Conservation (phyloP, 2,329 filamentous ascomycete genomes). For the Penicillium sp. region DNA sequence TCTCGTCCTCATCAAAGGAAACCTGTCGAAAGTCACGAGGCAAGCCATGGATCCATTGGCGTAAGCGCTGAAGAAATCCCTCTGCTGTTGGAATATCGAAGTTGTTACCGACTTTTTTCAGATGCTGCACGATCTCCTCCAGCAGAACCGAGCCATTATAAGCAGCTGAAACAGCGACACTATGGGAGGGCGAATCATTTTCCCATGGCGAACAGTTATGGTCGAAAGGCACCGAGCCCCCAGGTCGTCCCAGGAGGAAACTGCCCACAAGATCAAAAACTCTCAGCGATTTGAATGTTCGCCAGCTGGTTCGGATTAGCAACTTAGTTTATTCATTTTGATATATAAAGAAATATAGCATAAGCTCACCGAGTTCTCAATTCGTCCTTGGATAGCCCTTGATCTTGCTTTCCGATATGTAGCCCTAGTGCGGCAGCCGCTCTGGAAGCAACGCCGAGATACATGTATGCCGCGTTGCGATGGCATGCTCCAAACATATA, state of each 20-base stretch:
- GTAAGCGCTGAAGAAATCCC: conserved; percentile 8
- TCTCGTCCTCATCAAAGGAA: not conserved
- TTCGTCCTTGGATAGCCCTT: conserved; percentile 3
- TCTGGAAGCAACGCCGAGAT: conserved; percentile 56
- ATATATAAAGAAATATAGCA: not conserved
- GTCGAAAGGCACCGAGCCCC: conserved; percentile 25
- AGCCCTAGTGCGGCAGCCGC: conserved; percentile 57
- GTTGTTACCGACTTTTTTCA: conserved; percentile 4
- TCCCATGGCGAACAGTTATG: not conserved
- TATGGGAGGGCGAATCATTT: not conserved
- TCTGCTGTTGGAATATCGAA: conserved; percentile 9
- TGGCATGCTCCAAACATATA: conserved; percentile 58
- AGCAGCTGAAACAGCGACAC: conserved; percentile 7
- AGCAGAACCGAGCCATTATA: conserved; percentile 8
- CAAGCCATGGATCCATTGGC: conserved; percentile 11
- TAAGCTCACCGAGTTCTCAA: not conserved
- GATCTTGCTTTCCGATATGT: conserved; percentile 35
- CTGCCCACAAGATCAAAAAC: conserved; percentile 47
- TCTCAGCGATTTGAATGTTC: conserved; percentile 47
- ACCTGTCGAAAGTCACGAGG: conserved; percentile 9
- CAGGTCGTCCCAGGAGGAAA: conserved; percentile 48
- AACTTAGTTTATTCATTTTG: not conserved
- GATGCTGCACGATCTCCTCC: conserved; percentile 10
- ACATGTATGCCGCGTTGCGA: conserved; percentile 61
- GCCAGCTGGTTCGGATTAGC: conserved; percentile 27